Conservation (phyloP, 495 filamentous ascomycete genomes). For the Penicillium chermesinum region DNA sequence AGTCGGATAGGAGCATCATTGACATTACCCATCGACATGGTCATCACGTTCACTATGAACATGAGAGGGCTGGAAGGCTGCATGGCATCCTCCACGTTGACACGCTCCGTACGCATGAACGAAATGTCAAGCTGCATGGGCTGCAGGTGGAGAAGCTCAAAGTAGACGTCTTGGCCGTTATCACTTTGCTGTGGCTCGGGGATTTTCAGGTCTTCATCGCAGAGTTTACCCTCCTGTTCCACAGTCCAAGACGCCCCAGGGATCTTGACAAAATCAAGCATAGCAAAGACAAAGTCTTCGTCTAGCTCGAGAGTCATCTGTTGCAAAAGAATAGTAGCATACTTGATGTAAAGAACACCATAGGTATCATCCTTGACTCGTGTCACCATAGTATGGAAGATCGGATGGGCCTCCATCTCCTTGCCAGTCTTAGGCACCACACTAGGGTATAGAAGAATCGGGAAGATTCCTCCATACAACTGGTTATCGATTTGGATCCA, state of each 20-base stretch:
- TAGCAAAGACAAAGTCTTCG: conserved; percentile 94
- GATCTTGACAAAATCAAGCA: conserved; percentile 92
- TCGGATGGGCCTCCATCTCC: conserved; percentile 95
- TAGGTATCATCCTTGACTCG: conserved; percentile 97
- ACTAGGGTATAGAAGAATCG: conserved; percentile 93
- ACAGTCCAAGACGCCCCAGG: conserved; percentile 91
- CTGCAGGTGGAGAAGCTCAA: conserved; percentile 92
- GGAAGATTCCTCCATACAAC: conserved; percentile 96
- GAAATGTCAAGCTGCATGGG: conserved; percentile 97
- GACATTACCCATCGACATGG: conserved; percentile 98
- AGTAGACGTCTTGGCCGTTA: conserved; percentile 88
- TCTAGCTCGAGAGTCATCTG: conserved; percentile 98
- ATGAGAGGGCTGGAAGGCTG: conserved; percentile 88
- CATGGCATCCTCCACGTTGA: conserved; percentile 88
- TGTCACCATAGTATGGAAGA: conserved; percentile 84
- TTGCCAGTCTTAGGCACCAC: conserved; percentile 98
- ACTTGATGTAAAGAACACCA: conserved; percentile 97
- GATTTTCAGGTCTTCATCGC: conserved; percentile 83
- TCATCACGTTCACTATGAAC: conserved; percentile 97
- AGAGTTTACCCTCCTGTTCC: conserved; percentile 73
- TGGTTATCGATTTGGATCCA: conserved; percentile 99
- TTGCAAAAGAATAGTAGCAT: conserved; percentile 86
- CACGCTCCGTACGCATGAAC: conserved; percentile 91
- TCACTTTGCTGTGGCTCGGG: conserved; percentile 85
- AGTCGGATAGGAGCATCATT: conserved; percentile 93